Conservation (phyloP, 371 early-diverging fungal genomes). For the Mortierella sp. region DNA sequence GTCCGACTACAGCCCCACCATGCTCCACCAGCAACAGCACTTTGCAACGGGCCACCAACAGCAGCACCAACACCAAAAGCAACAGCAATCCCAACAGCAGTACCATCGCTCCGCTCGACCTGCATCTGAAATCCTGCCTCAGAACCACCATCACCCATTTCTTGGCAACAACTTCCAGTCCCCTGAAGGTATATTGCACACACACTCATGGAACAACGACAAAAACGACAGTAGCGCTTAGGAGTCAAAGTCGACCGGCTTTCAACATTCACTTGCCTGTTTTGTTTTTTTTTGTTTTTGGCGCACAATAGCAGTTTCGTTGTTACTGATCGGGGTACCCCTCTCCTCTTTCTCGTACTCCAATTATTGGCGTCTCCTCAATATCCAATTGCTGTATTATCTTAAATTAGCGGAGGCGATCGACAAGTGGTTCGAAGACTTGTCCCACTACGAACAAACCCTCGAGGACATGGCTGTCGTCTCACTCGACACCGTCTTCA, state of each 20-base stretch:
- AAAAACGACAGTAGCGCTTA: background rate
- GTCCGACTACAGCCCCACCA: constrained; percentile 45
- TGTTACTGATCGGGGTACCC: constrained; percentile 11
- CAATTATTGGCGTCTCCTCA: background rate
- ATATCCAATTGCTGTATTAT: background rate
- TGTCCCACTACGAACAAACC: constrained; percentile 90
- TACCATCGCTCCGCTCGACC: constrained; percentile 48
- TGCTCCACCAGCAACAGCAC: constrained; percentile 50
- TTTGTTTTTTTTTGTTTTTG: background rate
- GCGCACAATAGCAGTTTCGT: constrained; percentile 5
- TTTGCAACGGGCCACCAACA: constrained; percentile 25
- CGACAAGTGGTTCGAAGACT: constrained; percentile 93
- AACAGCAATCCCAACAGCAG: constrained; percentile 29
- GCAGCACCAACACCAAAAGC: constrained; percentile 42
- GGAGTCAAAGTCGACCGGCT: background rate
- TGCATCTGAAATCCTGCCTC: constrained; percentile 50
- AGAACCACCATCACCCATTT: constrained; percentile 45
- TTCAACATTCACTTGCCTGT: background rate
- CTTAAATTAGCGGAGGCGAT: constrained; percentile 75
- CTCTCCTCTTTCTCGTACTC: background rate
- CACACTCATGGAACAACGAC: background rate
- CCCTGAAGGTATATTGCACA: constrained; percentile 44
- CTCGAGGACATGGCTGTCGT: constrained; percentile 95
- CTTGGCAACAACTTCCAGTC: constrained; percentile 46
- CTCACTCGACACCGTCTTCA: constrained; percentile 91